phyloP scores from a whole-genome alignment of 805 yeast species.

The Suhomyces prunicola region DNA sequence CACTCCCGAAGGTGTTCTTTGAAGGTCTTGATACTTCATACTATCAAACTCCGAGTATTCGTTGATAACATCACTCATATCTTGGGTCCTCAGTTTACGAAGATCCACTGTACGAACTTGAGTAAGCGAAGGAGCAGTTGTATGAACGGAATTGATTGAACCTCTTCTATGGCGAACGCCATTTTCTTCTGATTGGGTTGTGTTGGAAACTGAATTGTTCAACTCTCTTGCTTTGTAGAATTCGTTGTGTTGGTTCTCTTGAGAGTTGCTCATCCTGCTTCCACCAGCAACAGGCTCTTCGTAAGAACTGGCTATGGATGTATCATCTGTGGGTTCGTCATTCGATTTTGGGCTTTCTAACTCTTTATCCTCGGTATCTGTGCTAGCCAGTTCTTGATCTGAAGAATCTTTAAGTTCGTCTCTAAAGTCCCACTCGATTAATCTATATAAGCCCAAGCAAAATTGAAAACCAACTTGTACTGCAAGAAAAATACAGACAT shows the following conservation, averaged over 20 bases:
- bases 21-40: conserved; percentile 19
- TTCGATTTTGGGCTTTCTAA: conserved; percentile 8
- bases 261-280: neutral
- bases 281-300: neutral
- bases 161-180: conserved; percentile 5
- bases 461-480: conserved; percentile 66
- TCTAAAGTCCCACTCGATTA: conserved; percentile 69
- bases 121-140: conserved; percentile 13
- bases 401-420: conserved; percentile 19
- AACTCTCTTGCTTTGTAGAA: conserved; percentile 14
- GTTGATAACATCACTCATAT: conserved; percentile 37
- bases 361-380: conserved; percentile 7
- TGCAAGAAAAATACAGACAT: conserved; percentile 72
- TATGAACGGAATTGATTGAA: conserved; percentile 3
- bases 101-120: conserved; percentile 23
- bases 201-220: conserved; percentile 7
- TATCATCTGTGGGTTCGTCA: neutral
- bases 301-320: conserved; percentile 2
- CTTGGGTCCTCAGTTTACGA: conserved; percentile 28
- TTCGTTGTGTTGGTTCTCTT: conserved; percentile 19
- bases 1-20: conserved; percentile 16
- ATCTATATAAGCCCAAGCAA: conserved; percentile 69
- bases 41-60: conserved; percentile 48
- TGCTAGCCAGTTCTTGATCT: neutral
- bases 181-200: conserved; percentile 4